Base-by-base conservation (phyloP, 179 eudicot species). In the Patellifolia procumbens region DNA sequence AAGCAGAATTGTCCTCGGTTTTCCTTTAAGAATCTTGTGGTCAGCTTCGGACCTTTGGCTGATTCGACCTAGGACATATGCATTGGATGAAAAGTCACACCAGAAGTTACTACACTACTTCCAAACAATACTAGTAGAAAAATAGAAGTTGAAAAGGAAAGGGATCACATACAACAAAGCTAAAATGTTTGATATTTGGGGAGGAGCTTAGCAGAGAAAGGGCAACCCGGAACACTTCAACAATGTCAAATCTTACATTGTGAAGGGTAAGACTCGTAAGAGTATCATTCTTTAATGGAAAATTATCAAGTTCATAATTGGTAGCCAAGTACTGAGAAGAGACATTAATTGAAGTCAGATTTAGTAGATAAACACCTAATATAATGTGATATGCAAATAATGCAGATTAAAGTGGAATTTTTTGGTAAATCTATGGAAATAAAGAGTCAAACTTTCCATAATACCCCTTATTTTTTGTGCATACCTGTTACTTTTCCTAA, bases 11-110 rank as follows among this genome's bases (percentile, higher is more conserved):
- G 32, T 24, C 67, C 67, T 42, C 13, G 43, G 20, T 42, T 76
- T 46, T 76, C 68, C 62, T 55, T 28, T 1, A 76, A 55, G 55
- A 53, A 76, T 1, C 16, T 12, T 12, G 64, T 19, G 35, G 28
- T 29, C 15, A 68, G 43, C 59, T 55, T 55, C 6, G 67, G 32
- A 19, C 79, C 79, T 43, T 55, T 76, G 45, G 74, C 66, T 76
- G 74, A 48, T 68, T 12, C n/a, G 13, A 76, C 24, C 78, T 75
- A 75, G 3, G 53, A 1, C 28, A 70, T 19, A 31, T 5, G 43
- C 20, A 7, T 16, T 19, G 28, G 37, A 70, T 22, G n/a, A 70
- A 51, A 52, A 31, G 62, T 52, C 61, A 31, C 34, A 43, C 55
- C 2, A 22, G 35, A 26, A 68, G n/a, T 32, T 55, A 24, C 15